Conservation (phyloP, 179 eudicot genomes). For the Nepenthes alata region DNA sequence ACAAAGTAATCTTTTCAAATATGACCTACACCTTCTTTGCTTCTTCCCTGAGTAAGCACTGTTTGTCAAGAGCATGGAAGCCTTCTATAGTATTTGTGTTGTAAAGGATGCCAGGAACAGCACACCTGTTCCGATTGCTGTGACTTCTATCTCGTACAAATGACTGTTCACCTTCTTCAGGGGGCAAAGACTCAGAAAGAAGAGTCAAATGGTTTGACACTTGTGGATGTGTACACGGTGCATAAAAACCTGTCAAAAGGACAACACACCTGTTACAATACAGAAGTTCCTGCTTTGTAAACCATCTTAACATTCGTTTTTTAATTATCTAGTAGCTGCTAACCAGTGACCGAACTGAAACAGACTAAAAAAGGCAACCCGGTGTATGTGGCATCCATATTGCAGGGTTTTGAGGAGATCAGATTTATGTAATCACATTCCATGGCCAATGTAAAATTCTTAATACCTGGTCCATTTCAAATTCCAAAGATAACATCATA, state of each 20-base stretch:
- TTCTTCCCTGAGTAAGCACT: constrained; percentile 49
- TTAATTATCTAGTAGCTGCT: background rate
- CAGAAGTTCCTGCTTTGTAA: background rate
- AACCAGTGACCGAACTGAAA: background rate
- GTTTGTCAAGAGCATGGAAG: constrained; percentile 59
- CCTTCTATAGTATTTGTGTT: constrained; percentile 85
- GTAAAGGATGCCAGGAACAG: constrained; percentile 66
- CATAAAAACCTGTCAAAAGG: constrained; percentile 54
- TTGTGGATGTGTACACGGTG: constrained; percentile 63
- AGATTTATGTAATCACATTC: too few species aligned
- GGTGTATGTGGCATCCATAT: too few species aligned
- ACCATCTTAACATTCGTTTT: background rate
- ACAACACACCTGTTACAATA: background rate
- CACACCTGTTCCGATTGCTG: constrained; percentile 70
- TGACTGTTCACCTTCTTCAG: constrained; percentile 42
- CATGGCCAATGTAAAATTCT: too few species aligned
- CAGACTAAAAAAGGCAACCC: background rate
- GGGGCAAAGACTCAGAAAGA: constrained; percentile 74
- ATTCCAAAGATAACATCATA: too few species aligned
- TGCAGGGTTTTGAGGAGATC: too few species aligned
- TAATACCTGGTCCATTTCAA: too few species aligned
- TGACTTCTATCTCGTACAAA: constrained; percentile 14
- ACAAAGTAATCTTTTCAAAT: background rate
- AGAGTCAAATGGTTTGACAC: constrained; percentile 75
- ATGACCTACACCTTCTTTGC: constrained; percentile 51